These are phyloP conservation scores for Murraya paniculata DNA, from an alignment of 345 rosid genomes.

Conservation along the genomic window DNA sequence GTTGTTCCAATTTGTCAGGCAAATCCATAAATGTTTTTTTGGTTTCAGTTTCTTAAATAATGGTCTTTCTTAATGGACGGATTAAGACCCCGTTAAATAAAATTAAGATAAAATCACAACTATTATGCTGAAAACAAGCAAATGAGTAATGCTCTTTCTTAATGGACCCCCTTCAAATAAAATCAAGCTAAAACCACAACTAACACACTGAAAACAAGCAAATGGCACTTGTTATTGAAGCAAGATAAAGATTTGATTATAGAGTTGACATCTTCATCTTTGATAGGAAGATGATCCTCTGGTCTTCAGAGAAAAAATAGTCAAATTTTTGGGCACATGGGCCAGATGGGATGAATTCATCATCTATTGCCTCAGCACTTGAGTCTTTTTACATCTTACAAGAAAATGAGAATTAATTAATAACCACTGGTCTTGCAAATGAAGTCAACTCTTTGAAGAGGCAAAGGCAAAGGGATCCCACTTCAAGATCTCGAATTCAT, in stretches of 20 bases:
- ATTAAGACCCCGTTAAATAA: no score
- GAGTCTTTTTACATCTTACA: not conserved
- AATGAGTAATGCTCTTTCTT: not conserved
- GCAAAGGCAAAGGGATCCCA: not conserved
- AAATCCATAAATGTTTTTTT: not conserved
- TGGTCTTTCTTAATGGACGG: not conserved
- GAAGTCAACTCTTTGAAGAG: slow-evolving; percentile 1
- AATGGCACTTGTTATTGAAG: not conserved
- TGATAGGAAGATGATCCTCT: not conserved
- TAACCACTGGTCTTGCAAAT: not conserved
- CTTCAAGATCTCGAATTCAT: not conserved
- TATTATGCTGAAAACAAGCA: not conserved
- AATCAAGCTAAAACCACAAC: not conserved
- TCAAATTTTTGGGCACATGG: not conserved
- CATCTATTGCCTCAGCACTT: not conserved
- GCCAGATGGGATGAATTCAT: not conserved
- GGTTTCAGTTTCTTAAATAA: not conserved
- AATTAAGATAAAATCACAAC: not conserved
- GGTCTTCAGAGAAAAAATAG: not conserved
- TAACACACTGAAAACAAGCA: not conserved
- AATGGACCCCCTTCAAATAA: not conserved
- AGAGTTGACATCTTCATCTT: not conserved
- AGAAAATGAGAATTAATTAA: no score
- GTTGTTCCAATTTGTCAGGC: not conserved
- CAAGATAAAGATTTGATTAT: not conserved